Percentiles rank a stretch among this genome's conserved stretches.
Evolutionary conservation across 2,329 filamentous ascomycete genomes (phyloP).

Genomic region (Colletotrichum orbiculare): DNA sequence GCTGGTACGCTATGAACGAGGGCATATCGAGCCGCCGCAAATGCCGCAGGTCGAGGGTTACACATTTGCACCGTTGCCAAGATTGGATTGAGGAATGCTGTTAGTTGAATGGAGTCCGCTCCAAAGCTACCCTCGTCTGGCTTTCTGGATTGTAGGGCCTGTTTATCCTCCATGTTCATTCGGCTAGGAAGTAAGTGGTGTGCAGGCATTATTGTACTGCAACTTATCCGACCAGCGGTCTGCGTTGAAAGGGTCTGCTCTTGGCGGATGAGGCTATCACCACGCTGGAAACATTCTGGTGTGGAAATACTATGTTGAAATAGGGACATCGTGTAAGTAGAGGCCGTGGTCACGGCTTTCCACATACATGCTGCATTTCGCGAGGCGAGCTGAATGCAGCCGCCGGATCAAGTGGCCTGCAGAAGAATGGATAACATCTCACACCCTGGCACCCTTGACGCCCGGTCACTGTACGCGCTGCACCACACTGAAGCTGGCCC

Average conservation of each 20-base stretch:
- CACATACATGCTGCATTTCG: neutral
- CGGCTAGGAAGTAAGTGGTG: too few species aligned
- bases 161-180: too few species aligned
- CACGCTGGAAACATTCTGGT: constrained; percentile 21
- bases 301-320: neutral
- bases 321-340: neutral
- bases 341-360: too few species aligned
- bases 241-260: neutral
- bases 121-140: too few species aligned
- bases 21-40: constrained; percentile 49
- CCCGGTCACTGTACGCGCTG: constrained; percentile 6
- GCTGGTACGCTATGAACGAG: constrained; percentile 67
- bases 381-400: neutral
- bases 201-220: neutral
- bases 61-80: constrained; percentile 46
- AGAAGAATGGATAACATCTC: too few species aligned
- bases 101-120: too few species aligned
- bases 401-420: too few species aligned
- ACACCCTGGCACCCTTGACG: neutral
- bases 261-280: constrained; percentile 5
- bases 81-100: constrained; percentile 5
- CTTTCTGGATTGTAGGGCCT: too few species aligned
- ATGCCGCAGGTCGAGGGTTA: constrained; percentile 57
- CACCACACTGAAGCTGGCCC: too few species aligned
- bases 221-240: neutral